These are phyloP conservation scores for Solidago caesia DNA, from an alignment of 129 eudicot species.

Conservation along the genomic window DNA sequence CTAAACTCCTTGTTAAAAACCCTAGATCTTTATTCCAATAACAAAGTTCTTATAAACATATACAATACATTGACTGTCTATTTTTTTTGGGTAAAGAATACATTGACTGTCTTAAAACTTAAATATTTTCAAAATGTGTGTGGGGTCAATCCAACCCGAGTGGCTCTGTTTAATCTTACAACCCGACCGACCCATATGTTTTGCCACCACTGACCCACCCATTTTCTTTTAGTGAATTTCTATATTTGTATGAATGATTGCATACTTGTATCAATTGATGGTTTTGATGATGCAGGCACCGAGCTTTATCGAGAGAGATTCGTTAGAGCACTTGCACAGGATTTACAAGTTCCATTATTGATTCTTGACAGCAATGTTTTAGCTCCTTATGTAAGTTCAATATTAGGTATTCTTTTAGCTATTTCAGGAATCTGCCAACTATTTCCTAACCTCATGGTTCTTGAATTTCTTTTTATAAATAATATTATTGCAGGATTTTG, in stretches of 20 bases:
- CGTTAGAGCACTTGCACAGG: constrained; percentile 89
- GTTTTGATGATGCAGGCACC: constrained; percentile 58
- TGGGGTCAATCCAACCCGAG: background rate
- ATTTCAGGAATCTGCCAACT: background rate
- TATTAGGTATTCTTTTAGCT: background rate
- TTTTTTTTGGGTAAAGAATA: background rate
- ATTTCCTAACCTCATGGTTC: constrained; percentile 9
- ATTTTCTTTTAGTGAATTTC: too few species aligned
- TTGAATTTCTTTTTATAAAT: constrained; percentile 2
- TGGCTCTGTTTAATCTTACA: background rate
- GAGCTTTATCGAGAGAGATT: constrained; percentile 95
- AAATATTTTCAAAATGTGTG: background rate
- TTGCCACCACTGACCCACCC: background rate
- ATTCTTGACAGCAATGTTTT: constrained; percentile 89
- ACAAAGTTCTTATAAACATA: background rate
- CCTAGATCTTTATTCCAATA: background rate
- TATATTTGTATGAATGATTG: background rate
- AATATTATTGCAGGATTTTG: constrained; percentile 53
- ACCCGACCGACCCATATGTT: background rate
- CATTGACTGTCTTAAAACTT: background rate
- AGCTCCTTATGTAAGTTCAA: constrained; percentile 80
- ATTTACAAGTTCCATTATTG: constrained; percentile 79
- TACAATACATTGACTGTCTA: background rate
- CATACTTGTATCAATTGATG: background rate
- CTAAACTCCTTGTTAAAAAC: background rate